A percentile compares a stretch with the other conserved stretches of the same genome.
Conservation (phyloP, 352 stramenopile species). For the Phytophthora cryptogea region DNA sequence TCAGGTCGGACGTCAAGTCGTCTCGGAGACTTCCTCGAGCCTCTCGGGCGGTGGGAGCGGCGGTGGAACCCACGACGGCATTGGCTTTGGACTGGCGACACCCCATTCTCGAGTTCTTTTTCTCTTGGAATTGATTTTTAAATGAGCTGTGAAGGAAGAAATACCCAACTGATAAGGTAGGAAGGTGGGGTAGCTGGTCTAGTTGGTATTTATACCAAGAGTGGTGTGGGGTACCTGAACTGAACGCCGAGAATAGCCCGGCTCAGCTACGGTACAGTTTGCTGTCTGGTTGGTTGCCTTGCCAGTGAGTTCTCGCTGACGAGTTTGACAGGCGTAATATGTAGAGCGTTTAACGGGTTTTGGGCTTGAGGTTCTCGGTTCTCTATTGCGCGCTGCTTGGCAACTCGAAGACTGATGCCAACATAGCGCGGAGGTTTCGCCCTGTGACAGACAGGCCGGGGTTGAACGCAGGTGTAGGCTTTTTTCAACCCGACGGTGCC, state of each 20-base stretch:
- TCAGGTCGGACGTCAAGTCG: slow-evolving; percentile 73
- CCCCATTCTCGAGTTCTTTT: slow-evolving; percentile 42
- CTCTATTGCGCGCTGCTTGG: background rate
- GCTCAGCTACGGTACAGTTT: slow-evolving; percentile 9
- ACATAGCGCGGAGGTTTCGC: background rate
- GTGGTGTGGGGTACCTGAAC: background rate
- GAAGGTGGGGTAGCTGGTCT: slow-evolving; percentile 1
- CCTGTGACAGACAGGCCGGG: background rate
- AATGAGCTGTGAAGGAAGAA: slow-evolving; percentile 5
- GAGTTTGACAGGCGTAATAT: background rate
- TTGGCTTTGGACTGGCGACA: slow-evolving; percentile 59
- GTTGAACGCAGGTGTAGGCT: no score
- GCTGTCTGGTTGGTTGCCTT: slow-evolving; percentile 5
- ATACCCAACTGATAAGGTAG: slow-evolving; percentile 11
- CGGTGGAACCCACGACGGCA: slow-evolving; percentile 49
- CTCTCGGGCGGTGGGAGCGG: slow-evolving; percentile 12
- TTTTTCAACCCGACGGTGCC: no score
- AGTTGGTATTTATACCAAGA: slow-evolving; percentile 16
- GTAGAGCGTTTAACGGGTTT: background rate
- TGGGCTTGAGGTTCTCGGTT: background rate
- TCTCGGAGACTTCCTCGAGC: slow-evolving; percentile 48
- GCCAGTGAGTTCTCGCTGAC: background rate
- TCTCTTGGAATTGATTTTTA: background rate
- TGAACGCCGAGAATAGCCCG: slow-evolving; percentile 18
- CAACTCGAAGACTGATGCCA: background rate